Evolutionary conservation across 2,329 filamentous ascomycete species (phyloP).

Genomic region (Ustilaginoidea virens): DNA sequence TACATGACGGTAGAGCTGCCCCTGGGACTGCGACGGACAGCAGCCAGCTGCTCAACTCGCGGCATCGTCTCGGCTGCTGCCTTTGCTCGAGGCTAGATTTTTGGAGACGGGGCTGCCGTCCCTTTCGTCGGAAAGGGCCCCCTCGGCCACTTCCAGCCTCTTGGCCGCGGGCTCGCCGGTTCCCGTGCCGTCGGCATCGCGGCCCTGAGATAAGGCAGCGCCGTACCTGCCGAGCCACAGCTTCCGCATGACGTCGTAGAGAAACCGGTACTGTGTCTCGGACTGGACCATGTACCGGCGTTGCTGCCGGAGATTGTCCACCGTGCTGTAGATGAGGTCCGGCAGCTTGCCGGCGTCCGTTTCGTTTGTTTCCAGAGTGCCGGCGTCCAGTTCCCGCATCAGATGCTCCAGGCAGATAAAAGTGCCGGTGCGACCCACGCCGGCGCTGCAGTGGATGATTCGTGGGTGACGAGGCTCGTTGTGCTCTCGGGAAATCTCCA

Average conservation of each 20-base stretch:
- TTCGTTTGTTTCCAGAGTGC: constrained; percentile 41
- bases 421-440: constrained; percentile 84
- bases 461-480: constrained; percentile 48
- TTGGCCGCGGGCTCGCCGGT: constrained; percentile 32
- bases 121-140: constrained; percentile 17
- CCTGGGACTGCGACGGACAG: too few relatives aligned
- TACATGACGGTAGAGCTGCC: too few relatives aligned
- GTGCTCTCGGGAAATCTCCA: constrained; percentile 46
- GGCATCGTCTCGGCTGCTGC: too few relatives aligned
- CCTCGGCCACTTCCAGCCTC: constrained; percentile 35
- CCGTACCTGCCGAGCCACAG: constrained; percentile 54
- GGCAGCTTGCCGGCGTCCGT: constrained; percentile 10
- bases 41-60: too few relatives aligned
- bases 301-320: constrained; percentile 71
- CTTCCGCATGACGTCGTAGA: constrained; percentile 74
- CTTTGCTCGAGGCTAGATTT: neutral
- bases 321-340: constrained; percentile 64
- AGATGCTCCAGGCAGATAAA: constrained; percentile 95
- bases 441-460: constrained; percentile 77
- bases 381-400: constrained; percentile 63
- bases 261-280: constrained; percentile 67
- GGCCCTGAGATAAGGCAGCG: constrained; percentile 12
- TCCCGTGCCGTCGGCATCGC: constrained; percentile 19
- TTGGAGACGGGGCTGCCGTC: neutral
- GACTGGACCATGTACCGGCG: constrained; percentile 92